Conservation (phyloP, 371 early-diverging fungal species). For the Rhizomucor pusillus region DNA sequence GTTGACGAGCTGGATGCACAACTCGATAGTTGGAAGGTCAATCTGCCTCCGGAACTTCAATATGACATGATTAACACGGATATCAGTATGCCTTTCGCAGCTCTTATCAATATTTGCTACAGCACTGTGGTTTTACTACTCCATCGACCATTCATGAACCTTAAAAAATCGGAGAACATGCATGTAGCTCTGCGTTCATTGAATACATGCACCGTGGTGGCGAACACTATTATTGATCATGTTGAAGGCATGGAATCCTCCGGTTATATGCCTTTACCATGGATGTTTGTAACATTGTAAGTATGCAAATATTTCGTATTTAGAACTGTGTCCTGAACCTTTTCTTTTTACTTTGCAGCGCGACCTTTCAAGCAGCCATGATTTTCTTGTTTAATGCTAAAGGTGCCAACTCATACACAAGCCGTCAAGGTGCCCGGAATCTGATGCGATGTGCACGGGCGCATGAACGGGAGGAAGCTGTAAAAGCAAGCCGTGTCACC, state of each 20-base stretch:
- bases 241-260: constrained; percentile 17
- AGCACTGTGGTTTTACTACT: constrained; percentile 22
- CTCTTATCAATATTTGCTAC: constrained; percentile 7
- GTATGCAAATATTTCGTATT: constrained; percentile 2
- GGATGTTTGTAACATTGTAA: constrained; percentile 39
- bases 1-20: constrained; percentile 22
- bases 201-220: constrained; percentile 29
- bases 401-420: too few relatives aligned
- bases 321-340: too few relatives aligned
- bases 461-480: too few relatives aligned
- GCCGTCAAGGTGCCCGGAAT: too few relatives aligned
- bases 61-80: background rate
- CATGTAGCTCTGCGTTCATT: constrained; percentile 29
- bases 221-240: constrained; percentile 16
- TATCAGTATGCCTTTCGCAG: background rate
- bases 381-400: constrained; percentile 40
- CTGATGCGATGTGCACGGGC: too few relatives aligned
- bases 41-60: constrained; percentile 13
- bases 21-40: constrained; percentile 29
- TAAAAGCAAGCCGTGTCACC: too few relatives aligned
- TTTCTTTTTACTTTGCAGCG: constrained; percentile 21
- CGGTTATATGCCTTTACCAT: constrained; percentile 25
- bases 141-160: constrained; percentile 15
- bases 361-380: constrained; percentile 40
- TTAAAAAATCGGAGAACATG: constrained; percentile 9